Conservation (phyloP, 805 yeast genomes). For the Pichia cephalocereana region DNA sequence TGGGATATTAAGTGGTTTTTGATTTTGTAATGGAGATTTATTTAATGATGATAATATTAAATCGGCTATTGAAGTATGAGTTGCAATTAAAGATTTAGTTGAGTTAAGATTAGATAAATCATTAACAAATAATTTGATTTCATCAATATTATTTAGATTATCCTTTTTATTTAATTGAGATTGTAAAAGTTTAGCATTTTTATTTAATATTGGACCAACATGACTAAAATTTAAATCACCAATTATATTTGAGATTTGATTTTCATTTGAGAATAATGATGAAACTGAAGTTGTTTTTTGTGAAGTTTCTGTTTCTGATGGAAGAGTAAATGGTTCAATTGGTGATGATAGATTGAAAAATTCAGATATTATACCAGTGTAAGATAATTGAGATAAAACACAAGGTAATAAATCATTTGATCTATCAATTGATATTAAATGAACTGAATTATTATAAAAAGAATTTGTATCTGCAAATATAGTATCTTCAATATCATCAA, state of each 20-base stretch:
- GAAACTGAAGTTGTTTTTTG: constrained; percentile 11
- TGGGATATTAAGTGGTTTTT: constrained; percentile 12
- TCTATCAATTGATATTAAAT: constrained; percentile 72
- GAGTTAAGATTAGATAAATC: constrained; percentile 58
- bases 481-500: constrained; percentile 27
- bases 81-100: constrained; percentile 57
- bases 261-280: constrained; percentile 31
- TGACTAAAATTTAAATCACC: constrained; percentile 62
- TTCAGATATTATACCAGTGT: constrained; percentile 77
- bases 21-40: constrained; percentile 10
- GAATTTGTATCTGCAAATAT: constrained; percentile 26
- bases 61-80: constrained; percentile 72
- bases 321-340: constrained; percentile 14
- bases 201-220: constrained; percentile 66
- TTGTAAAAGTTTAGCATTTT: constrained; percentile 63
- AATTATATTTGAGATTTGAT: constrained; percentile 42
- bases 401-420: constrained; percentile 66
- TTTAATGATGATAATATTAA: constrained; percentile 35
- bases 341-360: constrained; percentile 40
- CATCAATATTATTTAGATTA: constrained; percentile 46
- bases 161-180: constrained; percentile 54
- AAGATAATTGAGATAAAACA: constrained; percentile 66
- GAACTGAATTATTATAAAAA: constrained; percentile 40
- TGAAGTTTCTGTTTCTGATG: not conserved
- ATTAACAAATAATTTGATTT: constrained; percentile 64